These are phyloP conservation scores for Ceratobasidium sp. DNA, from an alignment of 1,284 basidiomycete species.

Conservation along the genomic window DNA sequence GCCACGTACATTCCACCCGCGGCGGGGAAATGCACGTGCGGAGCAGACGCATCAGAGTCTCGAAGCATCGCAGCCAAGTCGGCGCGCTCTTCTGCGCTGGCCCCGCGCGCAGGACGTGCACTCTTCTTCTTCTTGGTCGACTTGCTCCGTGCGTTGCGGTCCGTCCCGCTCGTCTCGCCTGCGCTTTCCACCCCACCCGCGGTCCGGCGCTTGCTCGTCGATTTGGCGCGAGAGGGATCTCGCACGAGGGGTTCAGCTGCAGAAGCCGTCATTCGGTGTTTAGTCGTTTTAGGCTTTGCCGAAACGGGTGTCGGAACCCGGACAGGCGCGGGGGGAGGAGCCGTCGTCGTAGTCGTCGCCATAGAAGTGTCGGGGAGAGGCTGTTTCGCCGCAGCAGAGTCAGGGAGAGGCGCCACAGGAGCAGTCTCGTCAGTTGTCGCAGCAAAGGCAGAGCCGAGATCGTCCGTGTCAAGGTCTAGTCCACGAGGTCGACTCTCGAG, in stretches of 20 bases:
- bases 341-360: neutral
- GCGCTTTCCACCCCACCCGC: conserved; percentile 19
- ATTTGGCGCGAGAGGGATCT: neutral
- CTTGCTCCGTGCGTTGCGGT: neutral
- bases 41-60: conserved; percentile 25
- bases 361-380: neutral
- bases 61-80: conserved; percentile 34
- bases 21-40: conserved; percentile 38
- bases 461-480: neutral
- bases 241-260: conserved; percentile 33
- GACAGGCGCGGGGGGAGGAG: conserved; percentile 3
- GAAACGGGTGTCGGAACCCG: conserved; percentile 7
- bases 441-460: neutral
- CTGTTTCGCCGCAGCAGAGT: neutral
- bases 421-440: conserved; percentile 9
- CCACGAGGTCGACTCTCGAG: too few relatives aligned
- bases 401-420: neutral
- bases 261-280: conserved; percentile 20
- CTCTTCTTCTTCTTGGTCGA: conserved; percentile 15
- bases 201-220: neutral
- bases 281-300: neutral
- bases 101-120: neutral
- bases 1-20: conserved; percentile 22
- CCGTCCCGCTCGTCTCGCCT: conserved; percentile 21
- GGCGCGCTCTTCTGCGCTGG: conserved; percentile 14